Evolutionary conservation across 1,139 yeast species (phyloP).

Genomic region (Candida dubliniensis): DNA sequence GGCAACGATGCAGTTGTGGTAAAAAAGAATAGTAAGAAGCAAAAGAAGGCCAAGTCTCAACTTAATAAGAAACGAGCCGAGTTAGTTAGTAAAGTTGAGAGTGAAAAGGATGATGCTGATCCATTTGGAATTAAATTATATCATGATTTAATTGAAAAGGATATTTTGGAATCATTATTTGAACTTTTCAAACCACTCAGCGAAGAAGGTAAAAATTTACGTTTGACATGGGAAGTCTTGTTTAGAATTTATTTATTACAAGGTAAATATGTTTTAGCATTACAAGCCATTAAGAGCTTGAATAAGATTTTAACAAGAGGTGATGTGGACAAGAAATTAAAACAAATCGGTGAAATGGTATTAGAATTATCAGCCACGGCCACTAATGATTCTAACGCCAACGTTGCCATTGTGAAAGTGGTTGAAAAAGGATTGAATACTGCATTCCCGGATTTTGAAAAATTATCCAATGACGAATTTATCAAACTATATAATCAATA

Average conservation of each 20-base stretch:
- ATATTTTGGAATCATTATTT: slow-evolving; percentile 32
- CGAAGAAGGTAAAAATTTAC: slow-evolving; percentile 36
- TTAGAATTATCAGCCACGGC: slow-evolving; percentile 25
- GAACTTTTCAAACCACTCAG: slow-evolving; percentile 32
- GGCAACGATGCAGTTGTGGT: slow-evolving; percentile 21
- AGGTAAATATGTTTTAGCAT: slow-evolving; percentile 48
- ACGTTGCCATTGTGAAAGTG: slow-evolving; percentile 47
- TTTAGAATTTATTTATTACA: slow-evolving; percentile 40
- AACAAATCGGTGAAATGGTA: slow-evolving; percentile 27
- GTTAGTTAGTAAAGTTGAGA: slow-evolving; percentile 41
- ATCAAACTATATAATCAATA: slow-evolving; percentile 15
- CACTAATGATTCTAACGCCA: slow-evolving; percentile 28
- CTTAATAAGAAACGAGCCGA: slow-evolving; percentile 38
- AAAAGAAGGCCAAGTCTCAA: slow-evolving; percentile 37
- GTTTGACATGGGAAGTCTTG: slow-evolving; percentile 37
- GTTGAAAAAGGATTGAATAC: slow-evolving; percentile 41
- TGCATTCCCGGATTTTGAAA: slow-evolving; percentile 34
- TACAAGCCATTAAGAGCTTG: slow-evolving; percentile 44
- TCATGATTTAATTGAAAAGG: slow-evolving; percentile 27
- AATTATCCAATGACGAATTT: slow-evolving; percentile 14
- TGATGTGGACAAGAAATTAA: slow-evolving; percentile 18
- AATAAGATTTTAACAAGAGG: slow-evolving; percentile 27
- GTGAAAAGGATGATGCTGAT: slow-evolving; percentile 48
- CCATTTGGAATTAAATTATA: slow-evolving; percentile 47
- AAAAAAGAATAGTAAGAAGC: slow-evolving; percentile 29